A percentile compares a stretch with the other conserved stretches of the same genome.
Conservation (phyloP, 208 protist species). For the Leishmania amazonensis region DNA sequence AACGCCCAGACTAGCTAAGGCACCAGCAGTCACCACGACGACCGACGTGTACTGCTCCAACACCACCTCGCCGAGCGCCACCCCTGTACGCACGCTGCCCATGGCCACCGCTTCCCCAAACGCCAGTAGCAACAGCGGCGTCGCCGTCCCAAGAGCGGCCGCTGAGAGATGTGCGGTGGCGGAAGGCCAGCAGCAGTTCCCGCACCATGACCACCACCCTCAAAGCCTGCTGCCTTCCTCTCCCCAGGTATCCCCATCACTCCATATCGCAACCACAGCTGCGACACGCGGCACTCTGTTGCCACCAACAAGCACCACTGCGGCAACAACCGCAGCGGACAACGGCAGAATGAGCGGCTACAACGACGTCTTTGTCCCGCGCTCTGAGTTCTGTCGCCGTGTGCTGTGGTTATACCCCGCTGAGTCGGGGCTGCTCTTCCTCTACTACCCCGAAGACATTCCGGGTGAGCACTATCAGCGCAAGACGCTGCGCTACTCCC, state of each 20-base stretch:
- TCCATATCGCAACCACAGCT: background rate
- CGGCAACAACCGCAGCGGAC: constrained; percentile 4
- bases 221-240: background rate
- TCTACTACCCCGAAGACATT: constrained; percentile 88
- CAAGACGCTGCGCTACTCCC: constrained; percentile 82
- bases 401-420: constrained; percentile 74
- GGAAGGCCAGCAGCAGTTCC: background rate
- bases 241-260: background rate
- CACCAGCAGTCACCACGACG: background rate
- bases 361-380: constrained; percentile 82
- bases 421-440: constrained; percentile 65
- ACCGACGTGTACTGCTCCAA: constrained; percentile 2
- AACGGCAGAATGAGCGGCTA: constrained; percentile 38
- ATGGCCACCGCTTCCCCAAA: background rate
- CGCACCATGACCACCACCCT: background rate
- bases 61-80: constrained; percentile 11
- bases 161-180: background rate
- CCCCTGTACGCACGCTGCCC: constrained; percentile 12
- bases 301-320: background rate
- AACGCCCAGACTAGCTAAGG: background rate
- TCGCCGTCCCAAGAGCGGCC: background rate
- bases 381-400: constrained; percentile 77
- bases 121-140: background rate
- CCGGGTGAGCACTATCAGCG: constrained; percentile 79
- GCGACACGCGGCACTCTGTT: background rate